These are phyloP conservation scores for Trypethelium eluteriae DNA, from an alignment of 495 filamentous ascomycete species.

Conservation along the genomic window DNA sequence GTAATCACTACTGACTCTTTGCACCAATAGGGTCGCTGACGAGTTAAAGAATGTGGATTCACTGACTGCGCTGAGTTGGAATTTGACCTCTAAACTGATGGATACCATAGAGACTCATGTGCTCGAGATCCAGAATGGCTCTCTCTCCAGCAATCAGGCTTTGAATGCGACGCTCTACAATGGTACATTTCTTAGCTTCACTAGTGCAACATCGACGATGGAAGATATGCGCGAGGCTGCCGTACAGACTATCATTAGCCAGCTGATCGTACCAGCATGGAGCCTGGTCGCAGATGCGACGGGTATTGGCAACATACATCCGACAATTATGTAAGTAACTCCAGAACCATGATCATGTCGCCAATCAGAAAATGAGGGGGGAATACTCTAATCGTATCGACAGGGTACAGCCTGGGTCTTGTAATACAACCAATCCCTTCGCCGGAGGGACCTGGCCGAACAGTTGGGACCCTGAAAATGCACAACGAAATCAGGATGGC, in stretches of 20 bases:
- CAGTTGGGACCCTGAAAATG: background rate
- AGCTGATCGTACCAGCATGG: slow-evolving; percentile 6
- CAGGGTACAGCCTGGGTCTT: background rate
- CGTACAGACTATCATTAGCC: background rate
- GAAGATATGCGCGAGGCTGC: background rate
- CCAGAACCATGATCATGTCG: background rate
- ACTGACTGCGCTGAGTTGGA: background rate
- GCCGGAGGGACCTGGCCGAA: background rate
- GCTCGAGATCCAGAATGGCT: slow-evolving; percentile 1
- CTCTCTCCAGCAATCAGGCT: background rate
- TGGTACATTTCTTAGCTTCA: background rate
- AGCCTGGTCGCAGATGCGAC: background rate
- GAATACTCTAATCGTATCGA: background rate
- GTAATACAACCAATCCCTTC: slow-evolving; percentile 3
- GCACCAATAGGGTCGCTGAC: background rate
- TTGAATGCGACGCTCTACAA: slow-evolving; percentile 3
- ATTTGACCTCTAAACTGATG: background rate
- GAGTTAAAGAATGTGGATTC: background rate
- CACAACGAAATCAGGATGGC: background rate
- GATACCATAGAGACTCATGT: background rate
- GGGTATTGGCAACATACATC: background rate
- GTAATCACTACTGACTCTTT: background rate
- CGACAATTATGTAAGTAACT: background rate
- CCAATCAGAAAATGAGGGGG: background rate
- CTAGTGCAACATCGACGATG: background rate